Conservation (phyloP, 495 filamentous ascomycete genomes). For the Podospora pseudocomata region DNA sequence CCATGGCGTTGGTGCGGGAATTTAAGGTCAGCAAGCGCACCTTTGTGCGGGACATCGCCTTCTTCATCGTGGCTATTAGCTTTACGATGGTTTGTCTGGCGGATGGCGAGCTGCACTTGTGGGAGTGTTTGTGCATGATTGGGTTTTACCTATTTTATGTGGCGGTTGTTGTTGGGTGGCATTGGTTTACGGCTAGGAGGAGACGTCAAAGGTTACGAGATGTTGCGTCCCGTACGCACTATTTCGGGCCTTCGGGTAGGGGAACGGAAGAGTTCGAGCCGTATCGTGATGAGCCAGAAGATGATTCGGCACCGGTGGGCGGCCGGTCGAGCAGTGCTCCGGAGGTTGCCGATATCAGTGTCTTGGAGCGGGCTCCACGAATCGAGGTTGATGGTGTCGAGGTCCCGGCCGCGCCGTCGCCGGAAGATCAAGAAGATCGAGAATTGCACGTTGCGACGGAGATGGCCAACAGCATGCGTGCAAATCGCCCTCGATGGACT, state of each 20-base stretch:
- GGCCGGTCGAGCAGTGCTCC: conserved; percentile 42
- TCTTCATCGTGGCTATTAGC: conserved; percentile 82
- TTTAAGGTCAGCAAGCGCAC: conserved; percentile 85
- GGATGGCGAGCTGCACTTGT: conserved; percentile 78
- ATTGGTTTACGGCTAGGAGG: conserved; percentile 70
- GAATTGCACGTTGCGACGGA: conserved; percentile 72
- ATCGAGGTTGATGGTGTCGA: conserved; percentile 48
- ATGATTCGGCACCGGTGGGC: conserved; percentile 52
- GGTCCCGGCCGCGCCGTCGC: conserved; percentile 55
- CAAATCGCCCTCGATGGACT: conserved; percentile 64
- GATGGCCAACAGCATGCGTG: conserved; percentile 88
- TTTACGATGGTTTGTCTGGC: conserved; percentile 86
- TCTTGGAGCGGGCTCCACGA: conserved; percentile 60
- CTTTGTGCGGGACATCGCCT: conserved; percentile 88
- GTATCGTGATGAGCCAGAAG: conserved; percentile 56
- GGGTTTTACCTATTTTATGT: conserved; percentile 92
- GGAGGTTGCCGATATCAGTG: conserved; percentile 60
- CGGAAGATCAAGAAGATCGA: conserved; percentile 69
- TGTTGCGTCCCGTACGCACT: conserved; percentile 68
- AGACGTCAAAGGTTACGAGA: conserved; percentile 60
- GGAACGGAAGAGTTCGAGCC: conserved; percentile 61
- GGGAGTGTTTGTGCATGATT: conserved; percentile 91
- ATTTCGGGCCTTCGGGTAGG: conserved; percentile 53
- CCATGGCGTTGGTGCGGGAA: conserved; percentile 91
- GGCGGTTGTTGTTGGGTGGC: conserved; percentile 81